Evolutionary conservation across 768 basidiomycete species (phyloP).

Genomic region (Rubroboletus pulcherrimus): DNA sequence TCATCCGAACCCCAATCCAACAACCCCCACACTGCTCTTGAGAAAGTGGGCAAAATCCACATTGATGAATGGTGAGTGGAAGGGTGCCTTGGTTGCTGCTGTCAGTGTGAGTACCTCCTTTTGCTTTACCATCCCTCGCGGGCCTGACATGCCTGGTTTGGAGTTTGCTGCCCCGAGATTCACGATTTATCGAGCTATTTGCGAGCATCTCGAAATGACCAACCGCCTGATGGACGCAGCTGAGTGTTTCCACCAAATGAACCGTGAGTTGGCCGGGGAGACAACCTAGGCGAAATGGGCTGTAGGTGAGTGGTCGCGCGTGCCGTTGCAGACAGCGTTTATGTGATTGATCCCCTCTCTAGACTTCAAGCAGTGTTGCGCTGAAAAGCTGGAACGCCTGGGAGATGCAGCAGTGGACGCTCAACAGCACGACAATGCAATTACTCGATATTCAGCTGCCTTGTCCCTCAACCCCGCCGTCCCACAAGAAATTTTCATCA

Average conservation of each 20-base stretch:
- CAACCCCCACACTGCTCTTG: no score
- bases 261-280: not conserved
- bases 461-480: not conserved
- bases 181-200: not conserved
- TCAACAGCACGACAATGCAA: not conserved
- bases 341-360: fast-evolving
- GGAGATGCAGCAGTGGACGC: not conserved
- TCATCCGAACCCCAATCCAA: no score
- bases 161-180: not conserved
- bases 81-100: not conserved
- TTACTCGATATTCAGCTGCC: not conserved
- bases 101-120: not conserved
- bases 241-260: not conserved
- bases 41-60: no score
- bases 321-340: no score
- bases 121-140: not conserved
- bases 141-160: not conserved
- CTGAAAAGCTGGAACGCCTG: not conserved
- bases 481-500: not conserved
- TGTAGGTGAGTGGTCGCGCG: no score
- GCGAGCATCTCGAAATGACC: not conserved
- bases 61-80: not conserved
- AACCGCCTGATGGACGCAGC: not conserved
- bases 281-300: not conserved
- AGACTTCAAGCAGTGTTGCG: not conserved